A percentile compares a stretch with the other conserved stretches of the same genome.
Conservation (phyloP, 2,329 filamentous ascomycete species). For the Neocatenulostroma microsporum region DNA sequence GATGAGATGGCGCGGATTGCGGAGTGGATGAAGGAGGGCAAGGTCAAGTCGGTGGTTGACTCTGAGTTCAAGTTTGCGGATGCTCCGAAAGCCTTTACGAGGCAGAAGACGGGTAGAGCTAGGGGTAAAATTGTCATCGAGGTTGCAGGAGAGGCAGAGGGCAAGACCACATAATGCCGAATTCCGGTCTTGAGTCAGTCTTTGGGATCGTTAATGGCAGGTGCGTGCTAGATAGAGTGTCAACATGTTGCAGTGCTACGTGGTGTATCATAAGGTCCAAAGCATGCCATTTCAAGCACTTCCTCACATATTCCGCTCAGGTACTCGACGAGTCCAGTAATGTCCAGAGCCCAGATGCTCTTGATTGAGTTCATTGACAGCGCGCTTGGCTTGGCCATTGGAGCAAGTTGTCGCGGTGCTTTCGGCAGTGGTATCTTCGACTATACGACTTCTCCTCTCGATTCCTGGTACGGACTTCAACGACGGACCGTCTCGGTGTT, state of each 20-base stretch:
- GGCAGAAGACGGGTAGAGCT: conserved; percentile 48
- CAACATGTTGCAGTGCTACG: not conserved
- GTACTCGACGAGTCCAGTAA: not conserved
- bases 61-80: conserved; percentile 50
- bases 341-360: not conserved
- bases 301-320: not conserved
- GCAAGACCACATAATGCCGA: not conserved
- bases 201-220: not conserved
- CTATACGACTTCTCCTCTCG: no score
- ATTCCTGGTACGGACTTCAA: no score
- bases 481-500: no score
- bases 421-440: no score
- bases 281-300: not conserved
- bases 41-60: conserved; percentile 51
- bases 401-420: no score
- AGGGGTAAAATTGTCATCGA: conserved; percentile 53
- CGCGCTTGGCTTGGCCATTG: not conserved
- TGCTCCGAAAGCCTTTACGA: conserved; percentile 50
- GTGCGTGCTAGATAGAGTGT: not conserved
- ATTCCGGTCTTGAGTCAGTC: not conserved
- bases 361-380: not conserved
- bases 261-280: conserved; percentile 1
- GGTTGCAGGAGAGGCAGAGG: conserved; percentile 7
- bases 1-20: conserved; percentile 45
- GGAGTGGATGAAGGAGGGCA: conserved; percentile 50